Base-by-base conservation (phyloP, 805 yeast genomes). In the Scheffersomyces ergatensis region DNA sequence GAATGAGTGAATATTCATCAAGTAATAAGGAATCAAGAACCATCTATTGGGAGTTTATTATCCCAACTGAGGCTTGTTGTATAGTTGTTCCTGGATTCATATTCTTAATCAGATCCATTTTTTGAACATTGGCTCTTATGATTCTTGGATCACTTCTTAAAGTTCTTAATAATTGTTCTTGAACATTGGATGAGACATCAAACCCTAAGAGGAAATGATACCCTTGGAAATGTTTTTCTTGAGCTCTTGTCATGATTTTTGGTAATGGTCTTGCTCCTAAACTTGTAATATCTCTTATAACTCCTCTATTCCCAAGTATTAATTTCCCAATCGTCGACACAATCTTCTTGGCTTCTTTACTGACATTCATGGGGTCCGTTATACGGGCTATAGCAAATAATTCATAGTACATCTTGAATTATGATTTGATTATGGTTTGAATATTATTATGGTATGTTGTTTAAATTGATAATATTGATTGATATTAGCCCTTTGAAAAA, bases 91-190 rank as follows among this genome's bases (percentile, higher is more conserved):
- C 82, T 14, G 75, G 72, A 47, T 80, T 81, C 43, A 82, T 68
- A 29, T 65, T 66, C 46, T 72, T 70, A 25, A 63, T 65, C 47
- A 78, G 74, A 49, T 78, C 74, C 39, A 82, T 81, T 59, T 80
- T 87, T 40, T 85, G 74, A 27, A 90, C 74, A 42, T 80, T 77
- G 17, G 92, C 79, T 58, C 97, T 77, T 44, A 92, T 78, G 47
- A 93, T 84, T 67, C 98, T 83, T 21, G 98, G 97, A 62, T 92
- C 99, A 45, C 81, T 78, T 54, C 83, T 81, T 48, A 92, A 66
- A 3, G 93, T 80, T 65, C 95, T 77, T 48, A 82, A 65, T 43
- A 93, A 79, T 66, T 89, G 96, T 37, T 83, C 77, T 62, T 92
- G 97, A 7, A 88, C 97, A 27, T 84, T 81, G 13, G 92, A 76